Percentiles rank a stretch among this genome's conserved stretches.
Conservation (phyloP, 331 rosid genomes). For the Erythrophleum ivorense region DNA sequence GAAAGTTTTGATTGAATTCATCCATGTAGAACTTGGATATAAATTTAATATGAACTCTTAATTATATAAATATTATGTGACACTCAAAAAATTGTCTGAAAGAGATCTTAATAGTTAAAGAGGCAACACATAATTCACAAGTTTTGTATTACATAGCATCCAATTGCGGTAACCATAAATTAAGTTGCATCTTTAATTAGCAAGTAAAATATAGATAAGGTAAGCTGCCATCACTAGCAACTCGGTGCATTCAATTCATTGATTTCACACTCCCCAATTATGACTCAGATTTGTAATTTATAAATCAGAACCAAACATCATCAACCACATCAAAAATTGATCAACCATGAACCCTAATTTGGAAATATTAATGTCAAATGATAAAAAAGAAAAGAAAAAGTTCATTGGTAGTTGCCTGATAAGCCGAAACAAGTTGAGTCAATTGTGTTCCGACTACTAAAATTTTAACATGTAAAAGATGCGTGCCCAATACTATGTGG, state of each 20-base stretch:
- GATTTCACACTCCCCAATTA: not conserved
- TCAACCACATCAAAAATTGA: not conserved
- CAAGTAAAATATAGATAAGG: not conserved
- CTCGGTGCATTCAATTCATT: not conserved
- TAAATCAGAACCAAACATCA: not conserved
- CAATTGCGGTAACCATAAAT: too few relatives aligned
- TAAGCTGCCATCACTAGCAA: not conserved
- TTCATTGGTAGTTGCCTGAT: constrained; percentile 24
- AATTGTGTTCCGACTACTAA: not conserved
- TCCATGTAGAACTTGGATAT: too few relatives aligned
- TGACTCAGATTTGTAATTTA: not conserved
- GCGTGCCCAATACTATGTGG: not conserved
- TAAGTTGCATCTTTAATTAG: not conserved
- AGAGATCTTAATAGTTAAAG: too few relatives aligned
- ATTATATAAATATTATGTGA: too few relatives aligned
- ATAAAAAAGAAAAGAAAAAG: not conserved
- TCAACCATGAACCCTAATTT: not conserved
- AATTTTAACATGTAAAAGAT: not conserved
- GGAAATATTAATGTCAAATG: not conserved
- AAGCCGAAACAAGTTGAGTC: not conserved
- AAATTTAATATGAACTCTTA: too few relatives aligned
- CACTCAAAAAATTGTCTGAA: too few relatives aligned
- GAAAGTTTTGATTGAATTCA: too few relatives aligned
- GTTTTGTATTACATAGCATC: not conserved
- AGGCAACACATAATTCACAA: not conserved